These are phyloP conservation scores for Yarrowia hollandica DNA, from an alignment of 805 yeast species.

Conservation along the genomic window DNA sequence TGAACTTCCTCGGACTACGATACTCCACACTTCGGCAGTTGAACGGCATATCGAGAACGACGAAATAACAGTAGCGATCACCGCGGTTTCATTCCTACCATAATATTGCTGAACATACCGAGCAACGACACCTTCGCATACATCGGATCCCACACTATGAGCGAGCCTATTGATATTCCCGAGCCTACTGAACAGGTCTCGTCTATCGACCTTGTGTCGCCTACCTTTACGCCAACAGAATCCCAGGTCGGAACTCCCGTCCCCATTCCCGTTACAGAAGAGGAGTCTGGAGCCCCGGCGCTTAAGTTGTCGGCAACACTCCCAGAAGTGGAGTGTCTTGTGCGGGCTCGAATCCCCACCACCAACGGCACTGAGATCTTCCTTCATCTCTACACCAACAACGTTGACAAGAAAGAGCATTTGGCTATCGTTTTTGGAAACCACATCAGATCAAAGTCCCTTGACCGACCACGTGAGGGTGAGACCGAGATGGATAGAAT, in stretches of 20 bases:
- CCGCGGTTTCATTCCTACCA: too few species aligned
- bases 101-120: too few species aligned
- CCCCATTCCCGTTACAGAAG: conserved; percentile 31
- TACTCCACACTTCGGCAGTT: conserved; percentile 9
- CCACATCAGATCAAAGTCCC: conserved; percentile 72
- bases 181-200: neutral
- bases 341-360: conserved; percentile 95
- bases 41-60: conserved; percentile 6
- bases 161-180: conserved; percentile 21
- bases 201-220: conserved; percentile 26
- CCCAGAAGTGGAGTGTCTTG: conserved; percentile 82
- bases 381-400: conserved; percentile 82
- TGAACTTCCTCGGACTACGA: too few species aligned
- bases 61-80: too few species aligned
- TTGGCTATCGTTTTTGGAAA: conserved; percentile 96
- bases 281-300: conserved; percentile 12
- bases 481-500: conserved; percentile 91
- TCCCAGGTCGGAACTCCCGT: conserved; percentile 26
- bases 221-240: conserved; percentile 27
- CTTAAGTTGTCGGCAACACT: conserved; percentile 42
- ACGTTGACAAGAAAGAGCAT: conserved; percentile 89
- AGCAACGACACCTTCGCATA: neutral
- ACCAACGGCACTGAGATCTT: conserved; percentile 93
- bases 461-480: conserved; percentile 59
- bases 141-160: neutral